phyloP scores from a whole-genome alignment of 495 filamentous ascomycete species.

The Aspergillus ellipticus region DNA sequence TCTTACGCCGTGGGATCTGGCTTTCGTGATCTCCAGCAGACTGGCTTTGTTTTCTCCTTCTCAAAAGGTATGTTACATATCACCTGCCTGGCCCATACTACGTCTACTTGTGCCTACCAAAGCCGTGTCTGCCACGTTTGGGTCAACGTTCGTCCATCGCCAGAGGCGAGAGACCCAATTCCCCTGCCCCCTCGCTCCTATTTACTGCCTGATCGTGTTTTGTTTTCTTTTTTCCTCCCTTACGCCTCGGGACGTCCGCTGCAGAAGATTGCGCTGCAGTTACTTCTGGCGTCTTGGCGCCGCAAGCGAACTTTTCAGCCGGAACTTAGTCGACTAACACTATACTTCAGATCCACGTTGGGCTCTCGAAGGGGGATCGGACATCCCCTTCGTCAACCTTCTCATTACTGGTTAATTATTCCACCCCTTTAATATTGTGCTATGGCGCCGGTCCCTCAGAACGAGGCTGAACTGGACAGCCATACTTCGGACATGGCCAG shows the following conservation, averaged over 20 bases:
- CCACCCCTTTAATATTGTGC: slow-evolving; percentile 3
- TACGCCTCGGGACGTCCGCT: slow-evolving; percentile 16
- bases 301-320: slow-evolving; percentile 38
- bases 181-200: slow-evolving; percentile 7
- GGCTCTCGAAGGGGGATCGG: slow-evolving; percentile 7
- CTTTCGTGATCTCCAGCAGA: background rate
- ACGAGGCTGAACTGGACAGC: slow-evolving; percentile 36
- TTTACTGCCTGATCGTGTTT: slow-evolving; percentile 11
- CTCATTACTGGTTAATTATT: slow-evolving; percentile 4
- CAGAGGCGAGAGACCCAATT: background rate
- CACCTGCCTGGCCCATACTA: slow-evolving; percentile 10
- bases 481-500: slow-evolving; percentile 41
- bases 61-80: slow-evolving; percentile 18
- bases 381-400: slow-evolving; percentile 3
- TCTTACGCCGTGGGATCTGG: background rate
- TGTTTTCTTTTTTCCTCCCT: slow-evolving; percentile 2
- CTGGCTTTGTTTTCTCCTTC: slow-evolving; percentile 12
- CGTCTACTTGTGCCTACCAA: slow-evolving; percentile 5
- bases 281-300: slow-evolving; percentile 42
- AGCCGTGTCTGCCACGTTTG: slow-evolving; percentile 10
- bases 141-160: background rate
- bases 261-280: slow-evolving; percentile 26
- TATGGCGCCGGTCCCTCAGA: slow-evolving; percentile 38
- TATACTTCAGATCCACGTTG: slow-evolving; percentile 30
- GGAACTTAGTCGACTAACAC: slow-evolving; percentile 20